Base-by-base conservation (phyloP, 176 grass and related monocot species). In the Poa annua region DNA sequence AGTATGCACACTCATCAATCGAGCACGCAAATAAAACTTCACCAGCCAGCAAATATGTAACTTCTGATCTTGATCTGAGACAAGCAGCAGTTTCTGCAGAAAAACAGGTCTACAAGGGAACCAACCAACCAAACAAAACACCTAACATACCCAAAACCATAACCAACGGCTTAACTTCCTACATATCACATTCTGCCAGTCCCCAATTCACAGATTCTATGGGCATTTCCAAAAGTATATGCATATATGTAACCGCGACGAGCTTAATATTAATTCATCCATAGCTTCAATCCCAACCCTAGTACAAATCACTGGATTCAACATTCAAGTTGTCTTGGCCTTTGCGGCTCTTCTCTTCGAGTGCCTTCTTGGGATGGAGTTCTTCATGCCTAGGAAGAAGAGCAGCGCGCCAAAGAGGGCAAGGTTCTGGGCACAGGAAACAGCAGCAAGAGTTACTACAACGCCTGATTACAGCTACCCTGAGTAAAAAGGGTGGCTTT, bases 371-470 rank as follows among this genome's bases (percentile, higher is more conserved):
- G 90, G 95, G 81, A 97, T 89, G 16, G 92, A 92, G 75, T 92
- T 94, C 88, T 97, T 92, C 92, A 97, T 94, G 16, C 95, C 95
- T 16, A 92, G 17, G 84, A 97, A 97, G 88, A 97, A 97, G 9
- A 94, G 88, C 34, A 97, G 80, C 3, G 95, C 90, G n/a, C 95
- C 95, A 2, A 97, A 74, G 12, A 92, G 85, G 0, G 95, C 95
- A 86, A 97, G 25, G 84, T 94, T 97, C 95, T 97, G 86, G 56
- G 54, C 56, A 56, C 2, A 39, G 7, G 81, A 53, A 54, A 71
- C 8, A 88, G 38, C 38, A 50, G 38, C 38, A 50, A 8, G 9
- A 34, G 26, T 47, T 3, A 55, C 15, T 71, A 52, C 34, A 24
- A 69, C 2, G 14, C 21, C 48, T 32, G 22, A 44, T 24, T 66